phyloP scores from a whole-genome alignment of 352 stramenopile species.

The Pythium aristosporum region DNA sequence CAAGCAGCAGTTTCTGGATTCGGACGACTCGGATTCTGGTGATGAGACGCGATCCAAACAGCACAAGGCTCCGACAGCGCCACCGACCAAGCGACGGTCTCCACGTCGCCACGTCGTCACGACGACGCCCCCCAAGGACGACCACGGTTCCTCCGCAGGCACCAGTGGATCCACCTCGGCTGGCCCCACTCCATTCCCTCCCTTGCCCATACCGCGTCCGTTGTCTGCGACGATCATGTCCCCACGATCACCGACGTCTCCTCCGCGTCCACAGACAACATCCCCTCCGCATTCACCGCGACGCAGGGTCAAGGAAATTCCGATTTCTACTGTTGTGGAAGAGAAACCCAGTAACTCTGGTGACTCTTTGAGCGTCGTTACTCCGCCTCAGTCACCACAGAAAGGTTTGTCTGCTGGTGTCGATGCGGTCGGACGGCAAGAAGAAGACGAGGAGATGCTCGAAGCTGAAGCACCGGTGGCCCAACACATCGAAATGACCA shows the following conservation, averaged over 20 bases:
- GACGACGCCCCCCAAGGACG: conserved; percentile 2
- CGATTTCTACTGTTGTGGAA: not conserved
- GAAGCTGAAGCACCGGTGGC: not conserved
- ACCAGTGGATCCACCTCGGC: not conserved
- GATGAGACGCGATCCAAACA: conserved; percentile 1
- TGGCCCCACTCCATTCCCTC: not conserved
- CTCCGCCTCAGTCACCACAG: not conserved
- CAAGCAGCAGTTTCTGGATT: conserved; percentile 77
- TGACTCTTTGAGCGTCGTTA: not conserved
- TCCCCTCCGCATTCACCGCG: conserved; percentile 12
- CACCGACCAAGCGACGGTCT: not conserved
- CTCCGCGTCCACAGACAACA: not conserved
- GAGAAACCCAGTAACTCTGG: not conserved
- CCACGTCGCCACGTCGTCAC: conserved; percentile 1
- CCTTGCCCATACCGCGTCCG: not conserved
- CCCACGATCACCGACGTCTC: not conserved
- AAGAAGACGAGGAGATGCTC: not conserved
- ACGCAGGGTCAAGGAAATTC: conserved; percentile 10
- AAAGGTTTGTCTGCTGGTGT: not conserved
- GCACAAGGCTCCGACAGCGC: not conserved
- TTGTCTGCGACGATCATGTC: not conserved
- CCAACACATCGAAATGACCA: not conserved
- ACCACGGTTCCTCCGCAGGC: not conserved
- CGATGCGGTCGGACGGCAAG: not conserved
- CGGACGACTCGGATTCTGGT: conserved; percentile 33